Percentiles rank a stretch among this genome's conserved stretches.
phyloP scores from a whole-genome alignment of 305 asterid species.

The Fraxinus angustifolia region DNA sequence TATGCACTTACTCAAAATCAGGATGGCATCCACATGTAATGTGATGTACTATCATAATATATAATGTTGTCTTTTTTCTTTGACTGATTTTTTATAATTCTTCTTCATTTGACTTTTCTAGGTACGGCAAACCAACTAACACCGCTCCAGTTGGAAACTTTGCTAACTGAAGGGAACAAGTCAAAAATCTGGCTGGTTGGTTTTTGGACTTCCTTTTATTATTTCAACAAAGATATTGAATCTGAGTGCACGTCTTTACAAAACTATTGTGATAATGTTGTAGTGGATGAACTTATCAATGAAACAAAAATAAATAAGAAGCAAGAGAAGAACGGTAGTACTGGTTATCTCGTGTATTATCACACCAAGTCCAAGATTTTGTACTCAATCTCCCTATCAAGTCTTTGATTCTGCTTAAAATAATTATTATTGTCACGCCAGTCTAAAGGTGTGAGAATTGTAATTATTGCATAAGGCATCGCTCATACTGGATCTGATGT shows the following conservation, averaged over 20 bases:
- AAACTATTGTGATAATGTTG: constrained; percentile 2
- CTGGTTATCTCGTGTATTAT: background rate
- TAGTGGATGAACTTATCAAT: background rate
- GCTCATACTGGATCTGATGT: background rate
- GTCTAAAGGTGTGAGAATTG: background rate
- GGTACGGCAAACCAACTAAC: constrained; percentile 80
- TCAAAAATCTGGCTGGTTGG: constrained; percentile 95
- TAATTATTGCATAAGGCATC: background rate
- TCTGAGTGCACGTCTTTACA: background rate
- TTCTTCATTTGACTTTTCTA: constrained; percentile 28
- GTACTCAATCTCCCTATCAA: background rate
- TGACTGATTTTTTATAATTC: background rate
- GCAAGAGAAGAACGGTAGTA: background rate
- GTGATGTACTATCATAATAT: background rate
- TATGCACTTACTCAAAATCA: constrained; percentile 13
- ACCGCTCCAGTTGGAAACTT: constrained; percentile 80
- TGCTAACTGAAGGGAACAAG: constrained; percentile 82
- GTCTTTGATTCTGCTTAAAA: background rate
- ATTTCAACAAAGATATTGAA: constrained; percentile 6
- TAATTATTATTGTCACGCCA: background rate
- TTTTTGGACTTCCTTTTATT: constrained; percentile 41
- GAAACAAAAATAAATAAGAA: background rate
- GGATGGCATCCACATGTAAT: background rate
- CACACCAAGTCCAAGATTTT: background rate
- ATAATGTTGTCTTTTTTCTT: background rate